Percentiles rank a stretch among this genome's conserved stretches.
phyloP scores from a whole-genome alignment of 306 rosid genomes.

The Calophaca sinica region DNA sequence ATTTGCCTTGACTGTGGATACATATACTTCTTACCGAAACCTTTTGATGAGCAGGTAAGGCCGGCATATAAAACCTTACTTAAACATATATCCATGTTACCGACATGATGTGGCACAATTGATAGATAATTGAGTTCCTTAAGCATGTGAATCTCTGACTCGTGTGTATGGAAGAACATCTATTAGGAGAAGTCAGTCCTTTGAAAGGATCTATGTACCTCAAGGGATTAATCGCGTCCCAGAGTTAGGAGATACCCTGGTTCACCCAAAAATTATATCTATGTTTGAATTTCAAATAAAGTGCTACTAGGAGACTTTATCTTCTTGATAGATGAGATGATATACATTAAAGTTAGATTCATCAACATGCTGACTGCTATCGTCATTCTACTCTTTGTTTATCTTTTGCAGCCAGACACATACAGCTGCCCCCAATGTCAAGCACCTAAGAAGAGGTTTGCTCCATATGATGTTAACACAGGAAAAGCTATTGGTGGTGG shows the following conservation, averaged over 20 bases:
- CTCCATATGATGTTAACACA: conserved; percentile 77
- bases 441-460: conserved; percentile 96
- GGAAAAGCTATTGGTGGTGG: conserved; percentile 93
- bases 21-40: conserved; percentile 77
- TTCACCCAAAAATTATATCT: background rate
- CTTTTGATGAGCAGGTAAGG: conserved; percentile 88
- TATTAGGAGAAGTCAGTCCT: too few species aligned
- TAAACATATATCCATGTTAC: background rate
- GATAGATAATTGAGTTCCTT: too few species aligned
- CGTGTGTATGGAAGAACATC: too few species aligned
- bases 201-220: too few species aligned
- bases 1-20: conserved; percentile 96
- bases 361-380: background rate
- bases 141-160: too few species aligned
- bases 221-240: too few species aligned
- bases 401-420: conserved; percentile 65
- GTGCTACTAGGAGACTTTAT: background rate
- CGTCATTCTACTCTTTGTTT: background rate
- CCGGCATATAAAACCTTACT: background rate
- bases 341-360: conserved; percentile 1
- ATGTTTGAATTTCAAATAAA: background rate
- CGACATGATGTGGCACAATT: too few species aligned
- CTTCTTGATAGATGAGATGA: background rate
- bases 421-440: conserved; percentile 88
- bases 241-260: too few species aligned